phyloP scores from a whole-genome alignment of 1,284 basidiomycete species.

The Hortiboletus rubellus region DNA sequence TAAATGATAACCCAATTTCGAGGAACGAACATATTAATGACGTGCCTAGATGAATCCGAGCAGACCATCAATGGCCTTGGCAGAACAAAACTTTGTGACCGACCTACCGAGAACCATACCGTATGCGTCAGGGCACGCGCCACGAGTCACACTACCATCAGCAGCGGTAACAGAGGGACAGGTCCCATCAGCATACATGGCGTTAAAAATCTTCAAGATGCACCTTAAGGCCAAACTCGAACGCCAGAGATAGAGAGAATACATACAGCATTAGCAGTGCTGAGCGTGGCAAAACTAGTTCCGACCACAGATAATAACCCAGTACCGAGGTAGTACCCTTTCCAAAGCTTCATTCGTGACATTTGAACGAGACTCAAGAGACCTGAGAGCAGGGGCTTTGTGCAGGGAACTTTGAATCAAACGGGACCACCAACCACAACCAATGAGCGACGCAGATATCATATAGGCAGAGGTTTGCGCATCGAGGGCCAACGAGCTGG shows the following conservation, averaged over 20 bases:
- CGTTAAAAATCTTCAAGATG: constrained; percentile 60
- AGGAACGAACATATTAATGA: constrained; percentile 79
- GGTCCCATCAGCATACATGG: constrained; percentile 78
- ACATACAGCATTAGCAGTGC: constrained; percentile 68
- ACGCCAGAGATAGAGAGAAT: constrained; percentile 21
- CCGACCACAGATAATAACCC: constrained; percentile 85
- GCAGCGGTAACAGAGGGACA: constrained; percentile 61
- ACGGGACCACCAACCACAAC: constrained; percentile 52
- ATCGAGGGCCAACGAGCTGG: constrained; percentile 60
- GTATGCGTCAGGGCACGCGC: constrained; percentile 78
- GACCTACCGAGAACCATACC: constrained; percentile 67
- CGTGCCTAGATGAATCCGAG: constrained; percentile 50
- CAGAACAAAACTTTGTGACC: not conserved
- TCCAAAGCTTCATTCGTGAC: constrained; percentile 61
- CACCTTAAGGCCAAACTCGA: constrained; percentile 43
- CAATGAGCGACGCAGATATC: constrained; percentile 80
- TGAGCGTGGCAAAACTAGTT: constrained; percentile 80
- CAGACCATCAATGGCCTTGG: not conserved
- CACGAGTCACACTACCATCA: constrained; percentile 61
- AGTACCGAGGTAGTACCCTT: constrained; percentile 69
- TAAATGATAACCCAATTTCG: constrained; percentile 77
- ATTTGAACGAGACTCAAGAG: constrained; percentile 77
- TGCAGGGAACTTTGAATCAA: not conserved
- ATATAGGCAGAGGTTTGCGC: constrained; percentile 67
- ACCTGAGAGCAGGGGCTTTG: constrained; percentile 38